Conservation (phyloP, 805 yeast genomes). For the Ogataea nakhonphanomensis region DNA sequence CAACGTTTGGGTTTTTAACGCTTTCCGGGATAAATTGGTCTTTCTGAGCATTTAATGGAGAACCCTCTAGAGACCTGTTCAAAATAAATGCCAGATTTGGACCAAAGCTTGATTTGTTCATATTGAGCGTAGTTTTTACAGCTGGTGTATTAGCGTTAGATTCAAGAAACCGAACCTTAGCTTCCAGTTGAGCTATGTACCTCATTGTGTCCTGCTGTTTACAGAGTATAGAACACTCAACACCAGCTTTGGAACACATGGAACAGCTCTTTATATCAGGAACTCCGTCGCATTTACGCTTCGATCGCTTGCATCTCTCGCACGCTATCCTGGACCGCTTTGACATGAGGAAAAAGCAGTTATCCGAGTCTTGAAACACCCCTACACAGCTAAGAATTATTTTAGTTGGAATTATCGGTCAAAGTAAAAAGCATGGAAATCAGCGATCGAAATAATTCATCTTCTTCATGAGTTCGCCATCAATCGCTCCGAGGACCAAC, state of each 20-base stretch:
- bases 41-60: conserved; percentile 12
- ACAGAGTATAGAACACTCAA: conserved; percentile 17
- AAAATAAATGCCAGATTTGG: conserved; percentile 14
- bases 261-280: conserved; percentile 21
- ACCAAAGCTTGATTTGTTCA: conserved; percentile 2
- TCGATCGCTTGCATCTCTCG: conserved; percentile 20
- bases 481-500: conserved; percentile 22
- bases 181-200: conserved; percentile 17
- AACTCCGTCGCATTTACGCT: conserved; percentile 24
- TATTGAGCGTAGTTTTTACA: not conserved
- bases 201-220: conserved; percentile 11
- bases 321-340: conserved; percentile 19
- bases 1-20: not conserved
- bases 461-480: conserved; percentile 21
- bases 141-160: not conserved
- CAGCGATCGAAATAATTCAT: conserved; percentile 3
- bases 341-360: conserved; percentile 1
- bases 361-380: conserved; percentile 1
- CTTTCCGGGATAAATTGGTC: conserved; percentile 5
- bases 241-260: conserved; percentile 12
- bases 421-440: conserved; percentile 2
- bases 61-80: conserved; percentile 12
- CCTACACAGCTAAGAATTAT: conserved; percentile 2
- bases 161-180: conserved; percentile 17
- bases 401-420: conserved; percentile 11